Conservation (phyloP, 192 early-diverging fungal species). For the Allomyces macrogynus region DNA sequence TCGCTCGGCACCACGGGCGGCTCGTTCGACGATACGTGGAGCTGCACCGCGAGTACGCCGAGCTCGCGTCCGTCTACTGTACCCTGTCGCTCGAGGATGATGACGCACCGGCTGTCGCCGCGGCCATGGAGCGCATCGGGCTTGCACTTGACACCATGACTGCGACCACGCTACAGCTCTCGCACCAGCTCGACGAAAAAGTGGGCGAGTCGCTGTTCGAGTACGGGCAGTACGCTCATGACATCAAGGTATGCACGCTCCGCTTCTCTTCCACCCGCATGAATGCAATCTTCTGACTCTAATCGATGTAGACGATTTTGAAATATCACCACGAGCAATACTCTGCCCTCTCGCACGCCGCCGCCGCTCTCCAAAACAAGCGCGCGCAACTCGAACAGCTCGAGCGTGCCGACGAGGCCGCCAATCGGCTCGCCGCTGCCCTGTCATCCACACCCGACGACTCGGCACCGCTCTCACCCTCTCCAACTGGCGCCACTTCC, state of each 20-base stretch:
- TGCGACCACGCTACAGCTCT: constrained; percentile 47
- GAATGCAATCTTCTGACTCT: too few species aligned
- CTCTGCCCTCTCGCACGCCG: constrained; percentile 24
- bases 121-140: constrained; percentile 74
- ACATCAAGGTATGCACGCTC: constrained; percentile 35
- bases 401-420: constrained; percentile 28
- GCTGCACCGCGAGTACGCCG: constrained; percentile 51
- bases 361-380: constrained; percentile 18
- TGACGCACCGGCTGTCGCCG: constrained; percentile 31
- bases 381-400: constrained; percentile 14
- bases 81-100: constrained; percentile 76
- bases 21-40: constrained; percentile 44
- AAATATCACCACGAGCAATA: constrained; percentile 68
- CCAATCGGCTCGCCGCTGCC: constrained; percentile 52
- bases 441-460: constrained; percentile 9
- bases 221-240: constrained; percentile 66
- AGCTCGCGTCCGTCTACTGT: constrained; percentile 81
- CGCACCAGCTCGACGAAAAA: constrained; percentile 43
- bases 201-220: constrained; percentile 74
- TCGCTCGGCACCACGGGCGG: constrained; percentile 52
- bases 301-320: constrained; percentile 26
- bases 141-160: constrained; percentile 74
- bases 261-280: too few species aligned
- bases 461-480: constrained; percentile 1
- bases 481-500: too few species aligned